Conservation (phyloP, 306 rosid species). For the Prunus armeniaca region DNA sequence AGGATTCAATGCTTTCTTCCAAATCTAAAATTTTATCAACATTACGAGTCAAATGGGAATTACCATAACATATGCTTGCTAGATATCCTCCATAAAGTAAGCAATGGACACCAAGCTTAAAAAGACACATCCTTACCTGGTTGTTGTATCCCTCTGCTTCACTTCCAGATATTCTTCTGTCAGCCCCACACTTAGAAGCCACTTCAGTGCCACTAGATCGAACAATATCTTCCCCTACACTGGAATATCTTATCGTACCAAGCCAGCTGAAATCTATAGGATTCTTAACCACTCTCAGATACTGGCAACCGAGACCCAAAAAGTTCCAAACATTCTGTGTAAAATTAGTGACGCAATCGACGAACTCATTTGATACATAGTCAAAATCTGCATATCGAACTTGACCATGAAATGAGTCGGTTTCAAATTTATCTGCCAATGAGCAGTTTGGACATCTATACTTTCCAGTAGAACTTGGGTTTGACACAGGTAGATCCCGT, state of each 20-base stretch:
- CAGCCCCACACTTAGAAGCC: constrained; percentile 18
- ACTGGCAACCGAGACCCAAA: constrained; percentile 38
- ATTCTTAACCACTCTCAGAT: constrained; percentile 37
- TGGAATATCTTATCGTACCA: constrained; percentile 3
- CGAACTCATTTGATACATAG: constrained; percentile 37
- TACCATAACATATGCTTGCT: constrained; percentile 53
- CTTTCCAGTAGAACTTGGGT: constrained; percentile 22
- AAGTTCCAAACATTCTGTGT: constrained; percentile 46
- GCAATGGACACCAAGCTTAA: constrained; percentile 62
- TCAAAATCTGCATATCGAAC: constrained; percentile 34
- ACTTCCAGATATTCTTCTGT: not conserved
- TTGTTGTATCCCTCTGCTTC: constrained; percentile 20
- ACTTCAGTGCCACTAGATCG: not conserved
- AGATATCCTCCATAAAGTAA: constrained; percentile 59
- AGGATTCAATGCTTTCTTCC: constrained; percentile 15
- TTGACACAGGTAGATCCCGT: constrained; percentile 20
- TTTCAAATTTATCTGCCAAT: constrained; percentile 33
- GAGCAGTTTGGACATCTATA: constrained; percentile 49
- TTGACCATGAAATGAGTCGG: constrained; percentile 23
- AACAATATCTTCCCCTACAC: constrained; percentile 4
- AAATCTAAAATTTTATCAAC: constrained; percentile 34
- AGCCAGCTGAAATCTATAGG: constrained; percentile 53
- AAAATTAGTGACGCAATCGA: constrained; percentile 32
- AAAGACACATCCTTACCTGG: constrained; percentile 22
- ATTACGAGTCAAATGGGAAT: constrained; percentile 34